Conservation (phyloP, 2,329 filamentous ascomycete species). For the Exophiala sideris region DNA sequence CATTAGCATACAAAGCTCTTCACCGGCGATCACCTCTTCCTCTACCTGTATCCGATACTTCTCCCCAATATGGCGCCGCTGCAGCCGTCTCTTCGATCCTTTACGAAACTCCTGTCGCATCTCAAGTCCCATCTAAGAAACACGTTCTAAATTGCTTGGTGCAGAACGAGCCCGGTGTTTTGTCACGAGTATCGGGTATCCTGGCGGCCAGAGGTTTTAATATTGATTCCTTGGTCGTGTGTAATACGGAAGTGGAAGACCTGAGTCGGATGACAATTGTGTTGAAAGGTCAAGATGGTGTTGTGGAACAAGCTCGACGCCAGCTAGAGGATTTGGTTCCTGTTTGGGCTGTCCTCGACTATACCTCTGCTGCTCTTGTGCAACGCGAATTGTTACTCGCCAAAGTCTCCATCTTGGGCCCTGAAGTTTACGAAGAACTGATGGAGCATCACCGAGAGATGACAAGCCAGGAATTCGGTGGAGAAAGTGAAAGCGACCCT, state of each 20-base stretch:
- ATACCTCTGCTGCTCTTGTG: constrained; percentile 86
- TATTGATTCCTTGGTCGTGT: constrained; percentile 96
- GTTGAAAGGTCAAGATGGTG: constrained; percentile 89
- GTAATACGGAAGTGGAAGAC: constrained; percentile 95
- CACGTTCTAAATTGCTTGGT: constrained; percentile 98
- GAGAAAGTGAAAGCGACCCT: constrained; percentile 26
- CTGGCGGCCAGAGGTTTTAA: constrained; percentile 96
- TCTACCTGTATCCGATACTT: constrained; percentile 70
- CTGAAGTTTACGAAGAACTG: constrained; percentile 97
- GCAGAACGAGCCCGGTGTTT: constrained; percentile 96
- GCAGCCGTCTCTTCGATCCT: constrained; percentile 97
- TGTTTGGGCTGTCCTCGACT: constrained; percentile 97
- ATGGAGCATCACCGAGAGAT: constrained; percentile 95
- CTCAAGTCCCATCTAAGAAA: constrained; percentile 78
- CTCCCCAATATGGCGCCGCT: constrained; percentile 80
- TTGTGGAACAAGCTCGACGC: constrained; percentile 92
- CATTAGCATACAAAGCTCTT: constrained; percentile 94
- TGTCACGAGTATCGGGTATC: constrained; percentile 94
- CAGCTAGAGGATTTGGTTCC: constrained; percentile 96
- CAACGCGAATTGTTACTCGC: constrained; percentile 93
- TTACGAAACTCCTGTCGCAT: constrained; percentile 91
- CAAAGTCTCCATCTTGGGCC: constrained; percentile 93
- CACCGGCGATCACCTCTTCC: constrained; percentile 84
- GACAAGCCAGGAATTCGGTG: constrained; percentile 49
- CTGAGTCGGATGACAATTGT: constrained; percentile 99